These are phyloP conservation scores for Penicillium janthinellum DNA, from an alignment of 2,329 filamentous ascomycete species.

Conservation along the genomic window DNA sequence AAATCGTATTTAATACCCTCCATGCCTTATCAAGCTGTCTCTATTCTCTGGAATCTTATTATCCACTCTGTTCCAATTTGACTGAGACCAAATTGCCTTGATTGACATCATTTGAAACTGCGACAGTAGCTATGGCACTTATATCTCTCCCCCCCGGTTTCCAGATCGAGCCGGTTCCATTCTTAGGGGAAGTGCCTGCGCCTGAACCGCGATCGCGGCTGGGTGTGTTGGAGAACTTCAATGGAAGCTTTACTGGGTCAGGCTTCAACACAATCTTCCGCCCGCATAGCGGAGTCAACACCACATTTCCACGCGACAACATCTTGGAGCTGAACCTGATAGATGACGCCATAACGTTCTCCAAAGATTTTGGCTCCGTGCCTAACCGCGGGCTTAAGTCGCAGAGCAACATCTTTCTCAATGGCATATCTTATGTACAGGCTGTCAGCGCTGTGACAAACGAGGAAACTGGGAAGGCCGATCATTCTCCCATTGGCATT, in stretches of 20 bases:
- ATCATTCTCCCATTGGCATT: slow-evolving; percentile 29
- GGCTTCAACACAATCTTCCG: neutral
- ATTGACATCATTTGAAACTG: neutral
- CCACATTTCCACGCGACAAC: neutral
- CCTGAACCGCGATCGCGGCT: neutral
- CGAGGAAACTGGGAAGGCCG: neutral
- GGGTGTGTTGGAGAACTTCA: neutral
- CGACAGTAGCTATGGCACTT: neutral
- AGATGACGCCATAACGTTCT: neutral
- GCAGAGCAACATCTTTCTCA: neutral
- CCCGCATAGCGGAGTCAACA: neutral
- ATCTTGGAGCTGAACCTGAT: neutral
- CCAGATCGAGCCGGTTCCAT: neutral
- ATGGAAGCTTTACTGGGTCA: neutral
- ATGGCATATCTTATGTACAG: neutral
- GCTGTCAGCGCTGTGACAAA: neutral
- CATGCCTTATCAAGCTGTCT: neutral
- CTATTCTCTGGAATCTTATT: neutral
- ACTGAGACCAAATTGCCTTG: neutral
- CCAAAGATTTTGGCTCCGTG: neutral
- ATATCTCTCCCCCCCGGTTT: neutral
- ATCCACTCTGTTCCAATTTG: neutral
- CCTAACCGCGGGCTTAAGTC: neutral
- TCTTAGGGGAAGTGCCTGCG: neutral
- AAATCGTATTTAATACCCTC: neutral